Evolutionary conservation across 1,139 yeast species (phyloP).

Genomic region (Meyerozyma elateridarum): DNA sequence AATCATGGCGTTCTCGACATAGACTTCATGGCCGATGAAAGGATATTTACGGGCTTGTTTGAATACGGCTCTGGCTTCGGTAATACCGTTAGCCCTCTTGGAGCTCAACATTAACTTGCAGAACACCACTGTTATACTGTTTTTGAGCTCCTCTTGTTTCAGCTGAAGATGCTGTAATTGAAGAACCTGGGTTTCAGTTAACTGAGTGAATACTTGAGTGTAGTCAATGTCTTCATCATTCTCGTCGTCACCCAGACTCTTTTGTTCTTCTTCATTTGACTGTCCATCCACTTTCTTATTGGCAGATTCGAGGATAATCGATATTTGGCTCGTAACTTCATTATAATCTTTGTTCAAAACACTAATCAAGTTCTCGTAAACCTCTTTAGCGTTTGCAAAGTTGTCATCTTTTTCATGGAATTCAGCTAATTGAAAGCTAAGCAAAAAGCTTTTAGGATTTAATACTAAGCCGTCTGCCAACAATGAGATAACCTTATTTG

Average conservation of each 20-base stretch:
- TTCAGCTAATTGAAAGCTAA: slow-evolving; percentile 68
- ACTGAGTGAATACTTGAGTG: slow-evolving; percentile 12
- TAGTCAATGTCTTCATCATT: slow-evolving; percentile 15
- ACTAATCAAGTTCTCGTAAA: slow-evolving; percentile 48
- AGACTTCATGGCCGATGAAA: slow-evolving; percentile 66
- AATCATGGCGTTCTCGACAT: slow-evolving; percentile 75
- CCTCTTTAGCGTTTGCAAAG: slow-evolving; percentile 46
- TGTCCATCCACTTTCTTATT: slow-evolving; percentile 13
- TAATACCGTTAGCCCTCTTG: slow-evolving; percentile 59
- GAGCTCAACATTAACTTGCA: slow-evolving; percentile 56
- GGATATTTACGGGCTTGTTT: slow-evolving; percentile 53
- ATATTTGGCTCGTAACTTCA: slow-evolving; percentile 17
- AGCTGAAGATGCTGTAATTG: slow-evolving; percentile 20
- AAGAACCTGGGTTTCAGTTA: slow-evolving; percentile 26
- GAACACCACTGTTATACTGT: slow-evolving; percentile 47
- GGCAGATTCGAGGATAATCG: slow-evolving; percentile 14
- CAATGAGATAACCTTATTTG: slow-evolving; percentile 32
- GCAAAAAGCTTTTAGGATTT: slow-evolving; percentile 67
- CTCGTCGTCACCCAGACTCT: too few species aligned
- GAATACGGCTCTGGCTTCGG: slow-evolving; percentile 68
- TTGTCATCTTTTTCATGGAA: slow-evolving; percentile 58
- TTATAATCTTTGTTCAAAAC: slow-evolving; percentile 32
- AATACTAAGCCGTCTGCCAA: slow-evolving; percentile 54
- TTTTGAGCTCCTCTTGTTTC: slow-evolving; percentile 20
- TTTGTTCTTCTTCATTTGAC: too few species aligned